Percentiles rank a stretch among this genome's conserved stretches.
These are phyloP conservation scores for Luffa acutangula DNA, from an alignment of 306 rosid genomes.

Conservation along the genomic window DNA sequence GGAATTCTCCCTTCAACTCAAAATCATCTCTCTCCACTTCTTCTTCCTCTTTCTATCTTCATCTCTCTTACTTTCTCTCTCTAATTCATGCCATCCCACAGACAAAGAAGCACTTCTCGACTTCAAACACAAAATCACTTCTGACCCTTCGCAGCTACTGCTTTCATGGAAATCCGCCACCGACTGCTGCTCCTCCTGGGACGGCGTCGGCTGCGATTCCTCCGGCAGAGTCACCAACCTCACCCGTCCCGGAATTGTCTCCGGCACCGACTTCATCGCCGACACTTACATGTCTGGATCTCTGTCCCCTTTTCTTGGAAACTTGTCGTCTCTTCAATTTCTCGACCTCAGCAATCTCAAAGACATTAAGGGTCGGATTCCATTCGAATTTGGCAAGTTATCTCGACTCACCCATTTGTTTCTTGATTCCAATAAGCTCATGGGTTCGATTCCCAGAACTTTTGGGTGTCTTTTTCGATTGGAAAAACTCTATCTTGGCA, in stretches of 20 bases:
- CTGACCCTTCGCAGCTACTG: constrained; percentile 42
- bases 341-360: constrained; percentile 43
- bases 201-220: constrained; percentile 42
- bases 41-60: constrained; percentile 10
- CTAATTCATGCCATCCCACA: constrained; percentile 27
- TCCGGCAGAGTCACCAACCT: constrained; percentile 37
- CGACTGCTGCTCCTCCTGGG: constrained; percentile 52
- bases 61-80: constrained; percentile 7
- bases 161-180: constrained; percentile 42
- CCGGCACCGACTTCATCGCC: constrained; percentile 17
- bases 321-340: constrained; percentile 34
- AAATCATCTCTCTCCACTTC: not conserved
- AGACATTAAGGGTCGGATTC: constrained; percentile 41
- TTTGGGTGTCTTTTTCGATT: constrained; percentile 23
- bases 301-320: constrained; percentile 55
- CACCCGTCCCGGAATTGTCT: constrained; percentile 22
- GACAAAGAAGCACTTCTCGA: constrained; percentile 45
- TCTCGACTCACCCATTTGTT: constrained; percentile 25
- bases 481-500: constrained; percentile 30
- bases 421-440: constrained; percentile 37
- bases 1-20: constrained; percentile 10
- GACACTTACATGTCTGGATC: constrained; percentile 48
- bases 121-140: constrained; percentile 34
- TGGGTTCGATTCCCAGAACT: constrained; percentile 24
- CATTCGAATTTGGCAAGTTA: constrained; percentile 31